Evolutionary conservation across 306 rosid species (phyloP), one percentile per base, ranked within the genome.

Genomic region (Prunus kanzakura): DNA sequence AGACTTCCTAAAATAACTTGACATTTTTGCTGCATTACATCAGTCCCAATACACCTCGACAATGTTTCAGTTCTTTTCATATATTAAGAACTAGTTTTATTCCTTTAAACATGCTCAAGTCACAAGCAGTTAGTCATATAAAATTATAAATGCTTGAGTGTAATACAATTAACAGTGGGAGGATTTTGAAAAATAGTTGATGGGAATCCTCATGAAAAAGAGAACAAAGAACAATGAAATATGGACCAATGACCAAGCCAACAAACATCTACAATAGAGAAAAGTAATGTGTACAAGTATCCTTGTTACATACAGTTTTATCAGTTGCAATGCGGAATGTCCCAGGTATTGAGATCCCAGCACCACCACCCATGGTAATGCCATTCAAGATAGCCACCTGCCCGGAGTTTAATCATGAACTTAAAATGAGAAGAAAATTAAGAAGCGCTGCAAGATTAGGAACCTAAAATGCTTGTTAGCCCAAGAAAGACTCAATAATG

Each of bases 281-380:
- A n/a, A 25, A 45, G 20, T 18, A 54, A 19, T 46, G 52, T 49
- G 27, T 14, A 15, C n/a, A 61, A 8, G 64, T 50, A 50, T 71
- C 66, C 57, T 64, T 52, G 47, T 20, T 67, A 81, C 96, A 57
- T 81, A 95, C 97, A 69, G 97, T 95, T 86, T 89, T 95, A 73
- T 95, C 90, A 23, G 97, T 92, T 72, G 96, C 97, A 77, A 92
- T 81, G 23, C 91, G 91, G 72, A 95, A 90, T 47, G 89, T 95
- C 68, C 96, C 97, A 2, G 97, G 98, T 74, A 95, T 84, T 79
- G 98, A 92, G 70, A 95, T 81, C 76, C 97, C 97, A 69, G 92
- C 96, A 43, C 98, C 98, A 64, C 98, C 98, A 79, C 99, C 97
- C 99, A 95, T 91, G 69, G 97, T 92, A 76, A 95, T 80, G 55